Percentiles rank a stretch among this genome's conserved stretches.
These are phyloP conservation scores for Trametes coccinea DNA, from an alignment of 768 basidiomycete species.

Conservation along the genomic window DNA sequence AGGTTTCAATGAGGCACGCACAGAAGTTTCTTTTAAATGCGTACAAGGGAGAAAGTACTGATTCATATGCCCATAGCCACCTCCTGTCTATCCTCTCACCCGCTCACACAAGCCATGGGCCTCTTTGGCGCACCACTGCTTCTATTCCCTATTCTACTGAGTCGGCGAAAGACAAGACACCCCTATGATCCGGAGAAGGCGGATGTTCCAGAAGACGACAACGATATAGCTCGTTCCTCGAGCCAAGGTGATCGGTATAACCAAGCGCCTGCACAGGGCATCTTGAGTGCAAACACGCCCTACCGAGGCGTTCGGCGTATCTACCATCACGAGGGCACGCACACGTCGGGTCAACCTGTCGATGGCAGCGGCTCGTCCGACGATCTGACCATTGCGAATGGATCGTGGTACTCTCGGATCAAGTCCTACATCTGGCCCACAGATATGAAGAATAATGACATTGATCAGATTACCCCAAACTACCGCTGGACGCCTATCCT, in stretches of 20 bases:
- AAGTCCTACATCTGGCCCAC: constrained; percentile 17
- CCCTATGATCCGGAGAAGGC: background rate
- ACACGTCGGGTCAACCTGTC: background rate
- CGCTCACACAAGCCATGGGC: background rate
- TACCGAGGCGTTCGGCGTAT: constrained; percentile 2
- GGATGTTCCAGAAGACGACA: background rate
- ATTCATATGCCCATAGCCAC: background rate
- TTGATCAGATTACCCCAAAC: constrained; percentile 45
- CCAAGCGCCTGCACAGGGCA: background rate
- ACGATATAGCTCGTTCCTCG: background rate
- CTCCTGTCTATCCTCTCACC: background rate
- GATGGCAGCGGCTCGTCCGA: background rate
- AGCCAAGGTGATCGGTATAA: background rate
- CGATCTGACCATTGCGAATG: background rate
- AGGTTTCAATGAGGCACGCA: background rate
- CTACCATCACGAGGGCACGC: background rate
- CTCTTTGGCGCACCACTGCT: background rate
- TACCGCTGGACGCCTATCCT: constrained; percentile 67
- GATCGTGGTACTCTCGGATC: constrained; percentile 4
- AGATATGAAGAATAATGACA: constrained; percentile 4
- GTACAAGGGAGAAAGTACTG: background rate
- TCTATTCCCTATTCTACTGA: background rate
- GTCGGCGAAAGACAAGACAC: background rate
- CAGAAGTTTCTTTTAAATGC: background rate
- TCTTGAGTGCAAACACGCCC: background rate